Evolutionary conservation across 148 eudicot species (phyloP).

Genomic region (Chenopodium suecicum): DNA sequence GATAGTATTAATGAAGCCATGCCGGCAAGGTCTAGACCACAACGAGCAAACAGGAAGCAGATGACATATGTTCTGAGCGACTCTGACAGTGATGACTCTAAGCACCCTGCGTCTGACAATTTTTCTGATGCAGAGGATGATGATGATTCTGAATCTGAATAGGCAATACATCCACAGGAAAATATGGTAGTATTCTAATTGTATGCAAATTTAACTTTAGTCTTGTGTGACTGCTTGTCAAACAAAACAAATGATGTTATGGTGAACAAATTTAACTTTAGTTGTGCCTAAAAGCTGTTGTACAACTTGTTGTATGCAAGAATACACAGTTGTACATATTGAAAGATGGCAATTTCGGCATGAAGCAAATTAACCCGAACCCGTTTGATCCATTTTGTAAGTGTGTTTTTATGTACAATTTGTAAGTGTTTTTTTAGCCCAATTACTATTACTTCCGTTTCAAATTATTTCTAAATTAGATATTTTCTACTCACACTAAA

Average conservation of each 20-base stretch:
- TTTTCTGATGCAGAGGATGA: conserved; percentile 41
- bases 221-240: neutral
- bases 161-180: neutral
- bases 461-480: too few relatives aligned
- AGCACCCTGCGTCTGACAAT: conserved; percentile 20
- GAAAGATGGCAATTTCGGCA: too few relatives aligned
- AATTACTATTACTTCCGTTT: too few relatives aligned
- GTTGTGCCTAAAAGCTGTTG: neutral
- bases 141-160: conserved; percentile 25
- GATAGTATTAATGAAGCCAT: conserved; percentile 33
- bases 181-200: neutral
- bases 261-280: neutral
- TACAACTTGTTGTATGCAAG: neutral
- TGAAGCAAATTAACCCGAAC: too few relatives aligned
- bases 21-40: conserved; percentile 51
- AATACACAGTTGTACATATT: neutral
- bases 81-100: conserved; percentile 40
- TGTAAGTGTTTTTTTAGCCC: too few relatives aligned
- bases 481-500: too few relatives aligned
- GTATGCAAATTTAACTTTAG: neutral
- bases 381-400: too few relatives aligned
- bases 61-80: conserved; percentile 58
- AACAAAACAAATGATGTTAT: neutral
- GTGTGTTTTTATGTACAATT: too few relatives aligned
- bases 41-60: conserved; percentile 41